Percentiles rank a stretch among this genome's conserved stretches.
These are phyloP conservation scores for Coemansia pectinata DNA, from an alignment of 192 early-diverging fungal genomes.

Conservation along the genomic window DNA sequence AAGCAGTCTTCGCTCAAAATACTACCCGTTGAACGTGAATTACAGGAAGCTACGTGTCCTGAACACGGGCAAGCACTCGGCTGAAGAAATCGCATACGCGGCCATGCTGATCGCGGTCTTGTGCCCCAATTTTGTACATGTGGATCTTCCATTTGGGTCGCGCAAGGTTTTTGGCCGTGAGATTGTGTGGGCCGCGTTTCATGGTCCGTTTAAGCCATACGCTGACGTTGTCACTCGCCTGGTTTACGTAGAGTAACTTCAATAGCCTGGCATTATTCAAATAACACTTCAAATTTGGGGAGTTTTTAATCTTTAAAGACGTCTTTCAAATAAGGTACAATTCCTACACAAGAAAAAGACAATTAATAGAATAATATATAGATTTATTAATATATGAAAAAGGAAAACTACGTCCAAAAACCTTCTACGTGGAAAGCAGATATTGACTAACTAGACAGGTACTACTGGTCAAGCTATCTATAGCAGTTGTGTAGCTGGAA, in stretches of 20 bases:
- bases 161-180: background rate
- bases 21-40: background rate
- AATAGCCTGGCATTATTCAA: too few species aligned
- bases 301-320: too few species aligned
- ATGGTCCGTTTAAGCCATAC: background rate
- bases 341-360: too few species aligned
- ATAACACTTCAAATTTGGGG: too few species aligned
- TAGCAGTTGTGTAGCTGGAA: too few species aligned
- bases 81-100: background rate
- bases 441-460: background rate
- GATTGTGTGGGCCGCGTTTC: background rate
- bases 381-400: background rate
- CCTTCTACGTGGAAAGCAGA: background rate
- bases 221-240: background rate
- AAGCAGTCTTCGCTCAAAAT: background rate
- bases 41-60: background rate
- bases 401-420: background rate
- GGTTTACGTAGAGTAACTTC: background rate
- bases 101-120: background rate
- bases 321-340: too few species aligned
- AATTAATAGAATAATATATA: too few species aligned
- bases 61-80: background rate
- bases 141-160: background rate
- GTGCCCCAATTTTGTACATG: background rate
- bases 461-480: too few species aligned